These are phyloP conservation scores for Fusarium palustre DNA, from an alignment of 2,329 filamentous ascomycete genomes.

Conservation along the genomic window DNA sequence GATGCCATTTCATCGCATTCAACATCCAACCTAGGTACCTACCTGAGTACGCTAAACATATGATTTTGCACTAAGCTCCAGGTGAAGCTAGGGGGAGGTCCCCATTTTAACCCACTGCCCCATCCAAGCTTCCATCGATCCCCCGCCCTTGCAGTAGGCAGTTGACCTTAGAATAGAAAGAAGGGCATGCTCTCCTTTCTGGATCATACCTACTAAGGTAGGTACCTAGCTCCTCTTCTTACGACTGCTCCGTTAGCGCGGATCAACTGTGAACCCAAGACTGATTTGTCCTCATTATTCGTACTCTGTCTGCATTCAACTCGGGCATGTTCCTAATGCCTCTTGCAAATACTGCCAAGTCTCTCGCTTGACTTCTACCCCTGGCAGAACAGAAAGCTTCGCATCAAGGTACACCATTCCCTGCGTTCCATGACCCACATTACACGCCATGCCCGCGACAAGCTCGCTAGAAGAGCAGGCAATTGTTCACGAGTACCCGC, in stretches of 20 bases:
- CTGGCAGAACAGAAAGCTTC: constrained; percentile 23
- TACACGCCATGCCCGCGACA: constrained; percentile 43
- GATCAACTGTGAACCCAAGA: background rate
- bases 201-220: background rate
- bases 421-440: constrained; percentile 45
- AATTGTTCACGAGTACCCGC: constrained; percentile 38
- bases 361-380: constrained; percentile 29
- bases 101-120: constrained; percentile 1
- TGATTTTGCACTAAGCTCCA: constrained; percentile 36
- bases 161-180: background rate
- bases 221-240: too few species aligned
- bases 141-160: constrained; percentile 18
- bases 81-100: constrained; percentile 14
- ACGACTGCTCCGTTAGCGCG: constrained; percentile 4
- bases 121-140: constrained; percentile 3
- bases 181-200: constrained; percentile 19
- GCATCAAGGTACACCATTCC: constrained; percentile 24
- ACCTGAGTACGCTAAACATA: constrained; percentile 29
- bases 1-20: too few species aligned
- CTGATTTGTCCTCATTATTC: constrained; percentile 8
- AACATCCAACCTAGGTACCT: background rate
- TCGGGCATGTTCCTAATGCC: background rate
- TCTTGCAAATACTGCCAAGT: constrained; percentile 27
- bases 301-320: background rate
- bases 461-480: constrained; percentile 42